Percentiles rank a stretch among this genome's conserved stretches.
phyloP scores from a whole-genome alignment of 371 early-diverging fungal species.

The Saksenaea vasiformis region DNA sequence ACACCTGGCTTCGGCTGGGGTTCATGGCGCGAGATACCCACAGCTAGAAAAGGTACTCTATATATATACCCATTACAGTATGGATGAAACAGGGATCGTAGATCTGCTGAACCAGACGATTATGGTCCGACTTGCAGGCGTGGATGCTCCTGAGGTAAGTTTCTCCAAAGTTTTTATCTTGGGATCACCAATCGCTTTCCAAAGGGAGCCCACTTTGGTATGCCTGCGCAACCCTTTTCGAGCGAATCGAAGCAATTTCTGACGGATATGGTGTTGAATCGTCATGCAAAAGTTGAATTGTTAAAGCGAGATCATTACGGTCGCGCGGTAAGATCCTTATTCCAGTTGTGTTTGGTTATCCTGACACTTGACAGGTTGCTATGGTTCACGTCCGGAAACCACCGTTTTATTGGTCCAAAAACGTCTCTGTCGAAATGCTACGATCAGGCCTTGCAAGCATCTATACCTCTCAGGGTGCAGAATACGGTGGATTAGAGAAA shows the following conservation, averaged over 20 bases:
- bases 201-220: conserved; percentile 67
- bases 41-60: conserved; percentile 34
- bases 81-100: conserved; percentile 5
- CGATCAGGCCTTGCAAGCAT: conserved; percentile 68
- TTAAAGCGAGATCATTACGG: conserved; percentile 68
- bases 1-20: conserved; percentile 65
- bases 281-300: conserved; percentile 54
- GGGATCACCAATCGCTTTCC: neutral
- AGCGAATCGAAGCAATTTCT: conserved; percentile 65
- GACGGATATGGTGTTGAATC: conserved; percentile 44
- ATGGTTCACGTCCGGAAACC: conserved; percentile 61
- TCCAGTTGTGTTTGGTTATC: neutral
- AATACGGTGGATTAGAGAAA: conserved; percentile 60
- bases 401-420: conserved; percentile 49
- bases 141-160: conserved; percentile 78
- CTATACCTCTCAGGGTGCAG: conserved; percentile 68
- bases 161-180: neutral
- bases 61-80: neutral
- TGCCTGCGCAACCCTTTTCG: conserved; percentile 70
- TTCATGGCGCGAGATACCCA: conserved; percentile 53
- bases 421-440: conserved; percentile 74
- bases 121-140: conserved; percentile 71
- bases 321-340: conserved; percentile 56
- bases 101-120: conserved; percentile 65
- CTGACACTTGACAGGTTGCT: conserved; percentile 40